Evolutionary conservation across 176 grass and related monocot species (phyloP).

Genomic region (Phragmites australis): DNA sequence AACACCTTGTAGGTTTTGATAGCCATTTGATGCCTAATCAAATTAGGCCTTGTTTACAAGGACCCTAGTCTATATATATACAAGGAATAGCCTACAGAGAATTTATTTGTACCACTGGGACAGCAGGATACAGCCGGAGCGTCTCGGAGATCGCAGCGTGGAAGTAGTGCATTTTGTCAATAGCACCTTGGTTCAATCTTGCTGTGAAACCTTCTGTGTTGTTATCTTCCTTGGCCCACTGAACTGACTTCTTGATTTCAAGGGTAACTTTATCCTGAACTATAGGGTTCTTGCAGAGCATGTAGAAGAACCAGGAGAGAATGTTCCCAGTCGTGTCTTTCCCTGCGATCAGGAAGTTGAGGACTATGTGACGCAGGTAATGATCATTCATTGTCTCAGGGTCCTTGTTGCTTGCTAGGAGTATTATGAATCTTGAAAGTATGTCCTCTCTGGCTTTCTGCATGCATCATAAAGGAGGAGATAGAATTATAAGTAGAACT

Average conservation of each 20-base stretch:
- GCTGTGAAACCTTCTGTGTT: slow-evolving; percentile 21
- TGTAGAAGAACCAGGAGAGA: slow-evolving; percentile 78
- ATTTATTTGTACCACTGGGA: slow-evolving; percentile 59
- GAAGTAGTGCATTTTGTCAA: slow-evolving; percentile 68
- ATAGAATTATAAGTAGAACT: not conserved
- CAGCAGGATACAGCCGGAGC: slow-evolving; percentile 64
- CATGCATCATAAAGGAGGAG: slow-evolving; percentile 18
- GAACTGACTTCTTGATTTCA: slow-evolving; percentile 48
- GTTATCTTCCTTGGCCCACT: slow-evolving; percentile 15
- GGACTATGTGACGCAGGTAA: slow-evolving; percentile 78
- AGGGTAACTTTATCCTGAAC: slow-evolving; percentile 60
- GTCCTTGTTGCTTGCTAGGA: slow-evolving; percentile 52
- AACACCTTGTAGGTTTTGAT: not conserved
- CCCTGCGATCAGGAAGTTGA: slow-evolving; percentile 73
- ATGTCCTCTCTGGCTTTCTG: slow-evolving; percentile 62
- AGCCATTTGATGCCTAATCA: not conserved
- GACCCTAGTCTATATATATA: slow-evolving; percentile 5
- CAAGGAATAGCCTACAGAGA: not conserved
- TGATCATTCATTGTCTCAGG: slow-evolving; percentile 43
- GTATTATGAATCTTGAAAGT: slow-evolving; percentile 74
- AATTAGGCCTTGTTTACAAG: slow-evolving; percentile 2
- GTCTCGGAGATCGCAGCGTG: slow-evolving; percentile 59
- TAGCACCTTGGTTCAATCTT: slow-evolving; percentile 44
- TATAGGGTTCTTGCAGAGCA: slow-evolving; percentile 68
- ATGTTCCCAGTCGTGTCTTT: slow-evolving; percentile 71